Percentiles rank a stretch among this genome's conserved stretches.
Evolutionary conservation across 148 eudicot genomes (phyloP).

Genomic region (Selenicereus undatus): DNA sequence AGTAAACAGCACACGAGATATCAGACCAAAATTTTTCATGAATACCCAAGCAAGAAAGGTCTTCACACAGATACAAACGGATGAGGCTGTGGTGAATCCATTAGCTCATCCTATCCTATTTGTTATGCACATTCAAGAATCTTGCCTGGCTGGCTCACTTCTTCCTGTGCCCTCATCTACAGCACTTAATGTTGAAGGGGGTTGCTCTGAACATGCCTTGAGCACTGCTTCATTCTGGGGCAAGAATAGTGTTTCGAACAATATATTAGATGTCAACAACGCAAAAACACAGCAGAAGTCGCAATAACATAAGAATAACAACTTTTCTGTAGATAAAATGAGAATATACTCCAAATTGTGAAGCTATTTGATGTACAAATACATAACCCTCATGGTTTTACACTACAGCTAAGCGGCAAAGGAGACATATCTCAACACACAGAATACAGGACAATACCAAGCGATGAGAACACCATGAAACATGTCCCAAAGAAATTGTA

Average conservation of each 20-base stretch:
- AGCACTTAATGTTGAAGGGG: conserved; percentile 30
- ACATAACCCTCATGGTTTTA: background rate
- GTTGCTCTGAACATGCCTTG: conserved; percentile 57
- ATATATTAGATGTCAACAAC: background rate
- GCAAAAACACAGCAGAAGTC: background rate
- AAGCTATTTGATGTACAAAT: background rate
- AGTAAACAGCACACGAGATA: background rate
- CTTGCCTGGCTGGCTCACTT: conserved; percentile 30
- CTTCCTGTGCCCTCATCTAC: conserved; percentile 17
- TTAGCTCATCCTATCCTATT: conserved; percentile 5
- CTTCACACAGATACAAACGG: conserved; percentile 14
- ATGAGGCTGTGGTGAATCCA: conserved; percentile 1
- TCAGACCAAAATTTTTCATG: background rate
- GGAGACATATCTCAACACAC: background rate
- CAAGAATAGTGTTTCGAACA: background rate
- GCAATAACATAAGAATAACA: background rate
- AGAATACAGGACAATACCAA: background rate
- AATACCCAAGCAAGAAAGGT: conserved; percentile 13
- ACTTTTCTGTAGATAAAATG: background rate
- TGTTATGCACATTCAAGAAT: conserved; percentile 17
- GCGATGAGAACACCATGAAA: too few species aligned
- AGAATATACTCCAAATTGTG: background rate
- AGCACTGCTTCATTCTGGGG: conserved; percentile 72
- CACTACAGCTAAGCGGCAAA: background rate
- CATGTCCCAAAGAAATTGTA: too few species aligned